phyloP scores from a whole-genome alignment of 768 basidiomycete genomes.

The Boletellus emodensis region DNA sequence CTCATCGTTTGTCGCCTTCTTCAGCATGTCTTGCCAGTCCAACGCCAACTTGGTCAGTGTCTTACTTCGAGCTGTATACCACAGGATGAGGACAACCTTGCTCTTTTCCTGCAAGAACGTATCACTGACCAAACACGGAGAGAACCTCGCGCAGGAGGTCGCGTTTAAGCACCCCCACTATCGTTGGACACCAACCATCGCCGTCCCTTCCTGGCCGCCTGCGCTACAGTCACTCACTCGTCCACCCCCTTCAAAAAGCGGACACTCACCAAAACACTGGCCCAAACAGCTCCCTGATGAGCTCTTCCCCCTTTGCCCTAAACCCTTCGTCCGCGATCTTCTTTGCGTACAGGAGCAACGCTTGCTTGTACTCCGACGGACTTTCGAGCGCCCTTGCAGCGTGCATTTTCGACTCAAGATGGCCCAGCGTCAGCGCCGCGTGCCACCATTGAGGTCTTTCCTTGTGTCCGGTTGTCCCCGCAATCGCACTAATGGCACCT shows the following conservation, averaged over 20 bases:
- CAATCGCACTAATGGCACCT: constrained; percentile 50
- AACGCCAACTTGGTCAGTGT: constrained; percentile 68
- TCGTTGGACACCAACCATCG: constrained; percentile 60
- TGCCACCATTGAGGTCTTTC: constrained; percentile 76
- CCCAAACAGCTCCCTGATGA: constrained; percentile 86
- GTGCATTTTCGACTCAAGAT: constrained; percentile 80
- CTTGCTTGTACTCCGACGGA: constrained; percentile 78
- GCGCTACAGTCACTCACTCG: background rate
- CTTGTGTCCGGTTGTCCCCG: constrained; percentile 35
- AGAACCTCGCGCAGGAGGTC: constrained; percentile 82
- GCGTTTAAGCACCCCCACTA: constrained; percentile 72
- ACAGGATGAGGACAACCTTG: constrained; percentile 4
- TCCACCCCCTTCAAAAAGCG: background rate
- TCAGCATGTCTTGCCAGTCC: constrained; percentile 81
- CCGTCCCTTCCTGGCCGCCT: constrained; percentile 64
- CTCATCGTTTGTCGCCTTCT: constrained; percentile 57
- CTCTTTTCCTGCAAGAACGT: background rate
- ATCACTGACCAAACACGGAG: constrained; percentile 63
- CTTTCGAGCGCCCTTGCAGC: constrained; percentile 75
- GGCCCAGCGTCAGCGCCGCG: constrained; percentile 78
- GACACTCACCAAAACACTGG: constrained; percentile 80
- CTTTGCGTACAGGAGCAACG: constrained; percentile 72
- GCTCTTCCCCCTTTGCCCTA: constrained; percentile 82
- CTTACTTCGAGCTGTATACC: constrained; percentile 60
- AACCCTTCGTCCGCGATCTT: constrained; percentile 89